Conservation (phyloP, 2,329 filamentous ascomycete species). For the Ophiobolus disseminans region DNA sequence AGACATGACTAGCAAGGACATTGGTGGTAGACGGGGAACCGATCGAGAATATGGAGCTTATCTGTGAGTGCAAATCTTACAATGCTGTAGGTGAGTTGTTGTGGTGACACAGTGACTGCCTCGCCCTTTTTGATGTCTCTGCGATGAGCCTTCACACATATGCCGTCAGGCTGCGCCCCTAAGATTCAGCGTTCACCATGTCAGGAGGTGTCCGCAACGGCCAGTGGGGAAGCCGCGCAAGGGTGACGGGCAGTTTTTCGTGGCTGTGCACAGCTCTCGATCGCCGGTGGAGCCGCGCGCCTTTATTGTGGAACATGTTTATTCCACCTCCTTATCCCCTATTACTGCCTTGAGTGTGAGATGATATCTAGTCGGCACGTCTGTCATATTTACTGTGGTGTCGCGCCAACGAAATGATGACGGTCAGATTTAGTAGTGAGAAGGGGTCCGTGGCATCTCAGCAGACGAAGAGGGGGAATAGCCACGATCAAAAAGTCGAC, state of each 20-base stretch:
- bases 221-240: not conserved
- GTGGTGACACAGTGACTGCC: conserved; percentile 10
- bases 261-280: conserved; percentile 6
- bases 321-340: not conserved
- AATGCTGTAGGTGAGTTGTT: not conserved
- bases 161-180: conserved; percentile 20
- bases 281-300: conserved; percentile 1
- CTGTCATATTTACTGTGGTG: too few species aligned
- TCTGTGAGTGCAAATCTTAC: not conserved
- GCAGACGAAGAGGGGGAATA: too few species aligned
- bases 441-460: too few species aligned
- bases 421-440: too few species aligned
- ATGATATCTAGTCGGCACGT: too few species aligned
- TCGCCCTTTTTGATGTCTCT: conserved; percentile 14
- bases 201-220: conserved; percentile 4
- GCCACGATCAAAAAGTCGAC: too few species aligned
- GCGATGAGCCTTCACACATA: not conserved
- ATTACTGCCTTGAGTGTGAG: not conserved
- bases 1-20: conserved; percentile 39
- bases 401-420: too few species aligned
- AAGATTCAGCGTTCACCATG: not conserved
- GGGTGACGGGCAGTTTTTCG: not conserved
- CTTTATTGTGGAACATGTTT: not conserved
- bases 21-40: conserved; percentile 2
- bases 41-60: not conserved